Evolutionary conservation across 768 basidiomycete genomes (phyloP), one percentile per base, ranked within the genome.

Genomic region (Leccinum arenicola): DNA sequence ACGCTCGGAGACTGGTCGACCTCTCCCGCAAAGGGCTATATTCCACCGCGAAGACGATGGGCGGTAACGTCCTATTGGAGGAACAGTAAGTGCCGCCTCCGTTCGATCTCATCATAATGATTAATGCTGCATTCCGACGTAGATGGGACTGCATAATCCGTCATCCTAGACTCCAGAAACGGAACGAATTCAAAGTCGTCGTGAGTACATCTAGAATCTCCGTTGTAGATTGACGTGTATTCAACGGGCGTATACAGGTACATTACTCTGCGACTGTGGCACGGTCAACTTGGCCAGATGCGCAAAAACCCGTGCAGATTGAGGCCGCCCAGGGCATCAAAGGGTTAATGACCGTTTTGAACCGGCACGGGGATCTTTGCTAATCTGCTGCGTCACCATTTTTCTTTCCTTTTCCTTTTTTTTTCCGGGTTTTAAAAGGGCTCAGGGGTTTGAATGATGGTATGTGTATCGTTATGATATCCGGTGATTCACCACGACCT

Each of bases 101-200:
- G 21, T 55, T 58, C 55, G 64, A 62, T 65, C 57, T 52, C 51
- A 52, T 57, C 61, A 61, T 11, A 59, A 58, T 60, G 61, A 61
- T 65, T 25, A 61, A 64, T 55, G 8, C 25, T 54, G 53, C 61
- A 55, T 66, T 57, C 60, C 54, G 47, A 50, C 59, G 33, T 50
- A 76, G 75, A 63, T 76, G 75, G 75, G 70, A 74, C 50, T 77
- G 75, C 56, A 68, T 66, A 38, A 75, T 76, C 36, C 70, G 67
- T 56, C 65, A 73, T 54, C 59, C 74, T 31, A 68, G 55, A 48
- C 65, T 68, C 50, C 73, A 66, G 48, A 72, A 66, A 60, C 70
- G 61, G 12, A 62, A 65, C 43, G 66, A 70, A 54, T 77, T 73
- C 68, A 75, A 67, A 58, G 76, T 77, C 10, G 64, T 65, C 9